phyloP scores from a whole-genome alignment of 305 asterid species.

The Plantago rigida region DNA sequence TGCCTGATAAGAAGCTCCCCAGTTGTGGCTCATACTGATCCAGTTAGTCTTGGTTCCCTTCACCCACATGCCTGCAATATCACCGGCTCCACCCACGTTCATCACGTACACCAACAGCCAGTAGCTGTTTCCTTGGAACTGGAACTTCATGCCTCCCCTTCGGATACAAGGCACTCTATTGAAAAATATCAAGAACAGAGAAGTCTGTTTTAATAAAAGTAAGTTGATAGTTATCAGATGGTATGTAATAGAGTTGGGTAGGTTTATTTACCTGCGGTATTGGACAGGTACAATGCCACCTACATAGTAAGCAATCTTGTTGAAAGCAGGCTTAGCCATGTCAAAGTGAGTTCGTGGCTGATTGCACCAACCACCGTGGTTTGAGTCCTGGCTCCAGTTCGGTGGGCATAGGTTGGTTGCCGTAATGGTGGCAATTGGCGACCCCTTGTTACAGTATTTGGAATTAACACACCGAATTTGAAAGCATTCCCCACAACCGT shows the following conservation, averaged over 20 bases:
- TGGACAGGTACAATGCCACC: constrained; percentile 71
- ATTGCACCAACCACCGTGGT: constrained; percentile 97
- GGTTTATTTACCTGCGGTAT: constrained; percentile 47
- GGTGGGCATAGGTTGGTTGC: constrained; percentile 95
- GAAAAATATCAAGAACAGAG: not conserved
- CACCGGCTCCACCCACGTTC: constrained; percentile 76
- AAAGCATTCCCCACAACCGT: constrained; percentile 77
- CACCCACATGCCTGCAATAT: constrained; percentile 56
- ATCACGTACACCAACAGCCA: constrained; percentile 76
- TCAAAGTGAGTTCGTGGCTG: constrained; percentile 82
- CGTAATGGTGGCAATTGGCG: constrained; percentile 49
- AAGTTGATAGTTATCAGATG: no score
- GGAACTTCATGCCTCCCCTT: constrained; percentile 51
- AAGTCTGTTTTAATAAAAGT: not conserved
- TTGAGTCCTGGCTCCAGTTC: constrained; percentile 58
- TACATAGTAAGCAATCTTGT: constrained; percentile 65
- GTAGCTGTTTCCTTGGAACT: constrained; percentile 71
- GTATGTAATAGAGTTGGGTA: no score
- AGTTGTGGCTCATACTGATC: constrained; percentile 87
- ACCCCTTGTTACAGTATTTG: constrained; percentile 42
- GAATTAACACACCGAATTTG: constrained; percentile 54
- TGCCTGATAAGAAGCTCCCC: constrained; percentile 93
- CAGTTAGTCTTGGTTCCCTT: constrained; percentile 67
- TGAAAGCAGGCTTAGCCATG: constrained; percentile 80
- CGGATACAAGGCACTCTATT: constrained; percentile 52